Conservation (phyloP, 2,329 filamentous ascomycete species). For the Trichophyton mentagrophytes region DNA sequence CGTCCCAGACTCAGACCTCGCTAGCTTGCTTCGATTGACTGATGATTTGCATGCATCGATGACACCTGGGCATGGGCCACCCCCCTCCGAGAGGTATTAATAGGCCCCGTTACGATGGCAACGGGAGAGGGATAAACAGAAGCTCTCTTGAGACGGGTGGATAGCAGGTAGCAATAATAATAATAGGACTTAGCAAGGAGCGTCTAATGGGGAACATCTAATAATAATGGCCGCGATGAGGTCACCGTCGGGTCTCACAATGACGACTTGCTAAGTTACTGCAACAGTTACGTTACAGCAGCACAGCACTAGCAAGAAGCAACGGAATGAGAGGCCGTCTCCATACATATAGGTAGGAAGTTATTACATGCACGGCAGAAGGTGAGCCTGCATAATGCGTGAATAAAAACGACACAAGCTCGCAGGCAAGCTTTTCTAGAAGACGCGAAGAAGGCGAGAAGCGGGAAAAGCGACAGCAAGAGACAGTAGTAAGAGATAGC, state of each 20-base stretch:
- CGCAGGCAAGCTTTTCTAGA: slow-evolving; percentile 1
- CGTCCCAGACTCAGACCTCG: neutral
- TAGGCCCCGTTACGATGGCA: neutral
- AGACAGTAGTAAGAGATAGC: too few species aligned
- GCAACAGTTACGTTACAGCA: neutral
- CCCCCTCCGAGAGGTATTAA: neutral
- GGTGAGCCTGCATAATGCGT: neutral
- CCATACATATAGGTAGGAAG: too few species aligned
- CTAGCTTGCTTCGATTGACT: too few species aligned
- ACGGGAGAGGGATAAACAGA: neutral
- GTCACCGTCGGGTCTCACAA: neutral
- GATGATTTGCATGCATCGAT: slow-evolving; percentile 3
- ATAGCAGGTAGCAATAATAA: neutral
- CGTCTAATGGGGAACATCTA: neutral
- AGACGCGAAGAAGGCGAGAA: neutral
- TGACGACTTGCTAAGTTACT: neutral
- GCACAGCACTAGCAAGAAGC: neutral
- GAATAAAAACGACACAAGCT: neutral
- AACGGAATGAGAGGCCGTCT: neutral
- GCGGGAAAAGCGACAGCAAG: neutral
- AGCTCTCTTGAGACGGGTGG: neutral
- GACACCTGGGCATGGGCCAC: neutral
- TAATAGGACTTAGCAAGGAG: neutral
- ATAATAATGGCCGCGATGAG: neutral
- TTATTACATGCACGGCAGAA: neutral